Base-by-base conservation (phyloP, 306 rosid genomes). In the Albizia julibrissin region DNA sequence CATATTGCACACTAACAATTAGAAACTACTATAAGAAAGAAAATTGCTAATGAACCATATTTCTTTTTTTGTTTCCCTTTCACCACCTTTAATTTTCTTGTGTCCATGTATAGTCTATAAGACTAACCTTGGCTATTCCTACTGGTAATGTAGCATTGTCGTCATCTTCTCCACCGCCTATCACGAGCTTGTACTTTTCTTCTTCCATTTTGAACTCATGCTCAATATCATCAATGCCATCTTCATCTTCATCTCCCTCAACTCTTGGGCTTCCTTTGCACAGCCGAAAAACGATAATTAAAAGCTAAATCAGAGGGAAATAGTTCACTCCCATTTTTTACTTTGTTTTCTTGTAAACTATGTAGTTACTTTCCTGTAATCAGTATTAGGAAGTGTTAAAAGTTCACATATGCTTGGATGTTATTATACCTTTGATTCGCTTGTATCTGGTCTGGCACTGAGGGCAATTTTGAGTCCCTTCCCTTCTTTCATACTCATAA, bases 401-500 rank as follows among this genome's bases (percentile, higher is more conserved):
- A 40, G 27, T 70, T 40, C 19, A 73, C 43, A 31, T 62, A 13
- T 42, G 31, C 24, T 79, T 29, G 22, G 22, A 71, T 71, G 46
- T 46, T 44, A 10, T 46, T 44, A 58, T 84, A 93, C 97, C 99
- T 88, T 93, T 95, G 88, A 95, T 97, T 52, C 99, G 94, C 87
- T 92, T 95, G 89, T 85, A 95, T 89, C 97, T 81, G 71, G 99
- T 95, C 76, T 90, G 96, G 83, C 99, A 95, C 80, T 95, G 99
- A 61, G 99, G 99, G 69, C 99, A 95, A 80, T 83, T 85, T 78
- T 95, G 99, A 80, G 91, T 87, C 64, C 99, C 99, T 90, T 95
- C 99, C 83, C 96, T 87, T 44, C 99, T 85, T 87, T 95, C 99
- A 75, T 95, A 95, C 91, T 95, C 99, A 81, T 95, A 95, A 79